Evolutionary conservation across 2,329 filamentous ascomycete species (phyloP), one percentile per base, ranked within the genome.

Genomic region (Verticillium tricorpus): DNA sequence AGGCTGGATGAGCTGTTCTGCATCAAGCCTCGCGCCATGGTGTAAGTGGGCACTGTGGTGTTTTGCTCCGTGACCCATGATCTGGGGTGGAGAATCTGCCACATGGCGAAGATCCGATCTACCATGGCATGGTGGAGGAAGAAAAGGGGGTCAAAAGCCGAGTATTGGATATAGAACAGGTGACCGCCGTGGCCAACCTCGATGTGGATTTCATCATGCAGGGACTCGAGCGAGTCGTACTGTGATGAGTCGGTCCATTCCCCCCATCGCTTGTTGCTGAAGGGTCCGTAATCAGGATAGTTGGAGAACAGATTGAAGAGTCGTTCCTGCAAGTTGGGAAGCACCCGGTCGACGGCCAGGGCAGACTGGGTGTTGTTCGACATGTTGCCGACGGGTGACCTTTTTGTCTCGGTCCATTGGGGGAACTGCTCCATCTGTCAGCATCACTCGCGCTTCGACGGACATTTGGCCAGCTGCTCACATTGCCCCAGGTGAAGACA

Each of bases 131-230:
- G 91, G 69, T 94, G 90, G 9, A 94, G 76, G 75, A 89, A 91
- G 74, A 94, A 93, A 14, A 91, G 77, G 0, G 91, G 91, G 70
- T 96, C 92, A 70, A 92, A 96, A 0, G 89, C 85, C 1, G 91
- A 90, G 67, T 89, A 89, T 19, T 87, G 85, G 35, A 88, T 85
- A 72, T 85, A 89, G 52, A 83, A 85, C 85, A 90, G 89, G 68
- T 92, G 89, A 1, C 89, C 89, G 39, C 81, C 80, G 62, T 75
- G 79, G 35, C 84, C 90, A 3, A 82, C 79, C 57, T 83, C 78
- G 35, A 82, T 82, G 66, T 90, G 87, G 45, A 90, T 79, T 12
- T 81, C 80, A 69, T 89, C 86, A 67, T 90, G 87, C 4, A 90
- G 73, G 1, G 83, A 82, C 71, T 90, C 87, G 37, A 89, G 74